Conservation (phyloP, 2,329 filamentous ascomycete genomes). For the Colletotrichum tabaci region DNA sequence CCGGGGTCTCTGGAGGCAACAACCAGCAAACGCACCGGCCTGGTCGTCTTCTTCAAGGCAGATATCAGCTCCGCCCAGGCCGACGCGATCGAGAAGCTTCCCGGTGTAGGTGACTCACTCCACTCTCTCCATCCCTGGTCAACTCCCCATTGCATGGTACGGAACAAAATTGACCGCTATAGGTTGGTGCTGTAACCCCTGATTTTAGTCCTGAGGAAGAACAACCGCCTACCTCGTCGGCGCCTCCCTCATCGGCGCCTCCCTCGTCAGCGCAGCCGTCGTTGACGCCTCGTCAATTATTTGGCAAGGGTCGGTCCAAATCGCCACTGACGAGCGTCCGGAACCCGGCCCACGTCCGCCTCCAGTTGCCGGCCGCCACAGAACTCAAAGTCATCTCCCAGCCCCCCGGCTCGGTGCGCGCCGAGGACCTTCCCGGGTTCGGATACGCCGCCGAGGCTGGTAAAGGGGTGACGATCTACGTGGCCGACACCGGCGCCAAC, state of each 20-base stretch:
- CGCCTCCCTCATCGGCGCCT: neutral
- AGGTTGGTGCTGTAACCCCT: slow-evolving; percentile 6
- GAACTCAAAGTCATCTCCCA: slow-evolving; percentile 32
- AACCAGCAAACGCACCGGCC: slow-evolving; percentile 15
- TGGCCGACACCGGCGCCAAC: slow-evolving; percentile 17
- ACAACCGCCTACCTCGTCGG: neutral
- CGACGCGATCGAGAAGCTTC: neutral
- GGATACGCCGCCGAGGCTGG: slow-evolving; percentile 23
- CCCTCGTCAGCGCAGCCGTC: neutral
- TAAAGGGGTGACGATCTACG: slow-evolving; percentile 27
- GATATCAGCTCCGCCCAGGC: slow-evolving; percentile 17
- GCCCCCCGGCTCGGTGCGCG: neutral
- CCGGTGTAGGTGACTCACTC: neutral
- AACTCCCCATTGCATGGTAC: neutral
- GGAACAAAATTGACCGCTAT: neutral
- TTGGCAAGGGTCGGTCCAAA: no score
- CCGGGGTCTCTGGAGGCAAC: neutral
- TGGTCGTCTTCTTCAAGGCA: slow-evolving; percentile 20
- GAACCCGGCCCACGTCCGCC: neutral
- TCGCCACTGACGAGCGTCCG: neutral
- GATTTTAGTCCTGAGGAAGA: slow-evolving; percentile 13
- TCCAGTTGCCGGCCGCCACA: neutral
- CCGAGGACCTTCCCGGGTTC: slow-evolving; percentile 18
- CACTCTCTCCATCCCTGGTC: no score
- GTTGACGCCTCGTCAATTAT: neutral